Percentiles rank a stretch among this genome's conserved stretches.
Conservation (phyloP, 768 basidiomycete species). For the Asterophora parasitica region DNA sequence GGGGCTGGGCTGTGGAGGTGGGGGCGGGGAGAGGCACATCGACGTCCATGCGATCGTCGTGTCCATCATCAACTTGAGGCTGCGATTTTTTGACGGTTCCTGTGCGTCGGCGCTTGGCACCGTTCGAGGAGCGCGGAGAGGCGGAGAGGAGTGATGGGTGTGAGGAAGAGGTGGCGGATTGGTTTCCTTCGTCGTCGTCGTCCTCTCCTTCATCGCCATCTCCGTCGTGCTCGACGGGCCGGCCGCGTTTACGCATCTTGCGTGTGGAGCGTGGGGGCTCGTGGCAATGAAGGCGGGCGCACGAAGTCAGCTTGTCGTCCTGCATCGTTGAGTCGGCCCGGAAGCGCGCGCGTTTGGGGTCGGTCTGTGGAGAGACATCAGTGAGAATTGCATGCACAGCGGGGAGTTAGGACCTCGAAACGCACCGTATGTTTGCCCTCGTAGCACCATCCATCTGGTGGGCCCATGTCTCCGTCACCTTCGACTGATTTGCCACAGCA, state of each 20-base stretch:
- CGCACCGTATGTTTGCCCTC: slow-evolving; percentile 75
- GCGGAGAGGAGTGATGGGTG: slow-evolving; percentile 7
- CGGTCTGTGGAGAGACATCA: slow-evolving; percentile 41
- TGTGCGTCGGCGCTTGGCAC: slow-evolving; percentile 24
- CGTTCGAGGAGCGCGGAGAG: slow-evolving; percentile 15
- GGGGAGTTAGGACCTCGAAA: slow-evolving; percentile 14
- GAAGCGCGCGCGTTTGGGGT: slow-evolving; percentile 72
- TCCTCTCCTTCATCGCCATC: slow-evolving; percentile 13
- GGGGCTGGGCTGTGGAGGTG: not conserved
- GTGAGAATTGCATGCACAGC: no score
- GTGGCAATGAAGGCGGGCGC: slow-evolving; percentile 51
- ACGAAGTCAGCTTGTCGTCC: slow-evolving; percentile 66
- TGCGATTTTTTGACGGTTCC: slow-evolving; percentile 8
- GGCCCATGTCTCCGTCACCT: slow-evolving; percentile 76
- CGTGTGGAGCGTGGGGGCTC: slow-evolving; percentile 29
- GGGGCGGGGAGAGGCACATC: slow-evolving; percentile 6
- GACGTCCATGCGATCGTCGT: slow-evolving; percentile 16
- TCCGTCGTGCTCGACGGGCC: slow-evolving; percentile 12
- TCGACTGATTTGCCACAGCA: slow-evolving; percentile 72
- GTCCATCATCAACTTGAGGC: not conserved
- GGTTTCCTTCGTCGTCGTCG: slow-evolving; percentile 13
- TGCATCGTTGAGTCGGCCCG: slow-evolving; percentile 65
- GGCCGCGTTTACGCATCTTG: slow-evolving; percentile 26
- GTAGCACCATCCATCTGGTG: slow-evolving; percentile 85
- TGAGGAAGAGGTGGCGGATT: slow-evolving; percentile 9